A percentile compares a stretch with the other conserved stretches of the same genome.
These are phyloP conservation scores for thale cress (Arabidopsis thaliana) DNA, from an alignment of 345 rosid genomes.

Conservation along the genomic window TAIR10.1 NC_003074.8:19439501-19440000, in stretches of 20 bases:
- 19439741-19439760: constrained; percentile 1
- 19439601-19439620: no score
- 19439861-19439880: neutral
- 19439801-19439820: neutral
- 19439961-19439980: constrained; percentile 25
- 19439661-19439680: no score
- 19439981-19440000: constrained; percentile 32
- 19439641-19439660: no score
- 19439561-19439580: no score
- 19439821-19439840: neutral
- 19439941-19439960: no score
- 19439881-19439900: neutral
- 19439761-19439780: neutral
- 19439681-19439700: no score
- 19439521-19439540: neutral
- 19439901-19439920: neutral
- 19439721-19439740: neutral
- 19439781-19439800: neutral
- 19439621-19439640: no score
- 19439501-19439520: constrained; percentile 14
- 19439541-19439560: no score
- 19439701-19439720: no score
- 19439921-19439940: neutral
- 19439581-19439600: no score
- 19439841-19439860: neutral